These are phyloP conservation scores for Leccinum pachyderme DNA, from an alignment of 1,284 basidiomycete genomes.

Conservation along the genomic window DNA sequence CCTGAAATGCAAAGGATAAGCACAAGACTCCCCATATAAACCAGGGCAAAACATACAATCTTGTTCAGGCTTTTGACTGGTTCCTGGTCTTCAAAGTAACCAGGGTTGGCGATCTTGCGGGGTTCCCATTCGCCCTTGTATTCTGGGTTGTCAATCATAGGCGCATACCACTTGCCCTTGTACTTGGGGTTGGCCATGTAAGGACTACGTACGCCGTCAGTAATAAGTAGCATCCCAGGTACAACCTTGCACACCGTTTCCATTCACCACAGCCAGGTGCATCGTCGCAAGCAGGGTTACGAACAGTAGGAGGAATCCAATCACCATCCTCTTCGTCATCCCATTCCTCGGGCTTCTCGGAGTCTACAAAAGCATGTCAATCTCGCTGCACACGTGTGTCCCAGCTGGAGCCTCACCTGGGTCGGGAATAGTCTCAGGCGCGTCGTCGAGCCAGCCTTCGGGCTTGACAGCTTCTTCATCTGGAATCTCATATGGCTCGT, in stretches of 20 bases:
- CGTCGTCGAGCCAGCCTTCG: constrained; percentile 94
- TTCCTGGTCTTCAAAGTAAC: constrained; percentile 85
- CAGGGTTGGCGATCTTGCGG: constrained; percentile 89
- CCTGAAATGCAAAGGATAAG: constrained; percentile 40
- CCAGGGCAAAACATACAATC: constrained; percentile 53
- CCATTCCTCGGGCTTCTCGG: constrained; percentile 99
- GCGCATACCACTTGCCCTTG: constrained; percentile 96
- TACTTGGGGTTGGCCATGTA: constrained; percentile 88
- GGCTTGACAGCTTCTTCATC: constrained; percentile 90
- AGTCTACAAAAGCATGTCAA: constrained; percentile 46
- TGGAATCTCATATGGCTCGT: constrained; percentile 85
- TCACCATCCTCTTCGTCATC: constrained; percentile 99
- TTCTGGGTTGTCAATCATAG: constrained; percentile 92
- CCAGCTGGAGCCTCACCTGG: constrained; percentile 54
- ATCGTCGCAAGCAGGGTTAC: constrained; percentile 88
- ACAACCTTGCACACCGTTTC: constrained; percentile 54
- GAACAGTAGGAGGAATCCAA: constrained; percentile 88
- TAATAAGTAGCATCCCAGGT: background rate
- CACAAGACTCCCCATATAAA: background rate
- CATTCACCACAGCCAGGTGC: constrained; percentile 94
- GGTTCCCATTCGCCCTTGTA: constrained; percentile 98
- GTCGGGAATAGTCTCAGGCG: constrained; percentile 81
- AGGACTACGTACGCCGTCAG: constrained; percentile 48
- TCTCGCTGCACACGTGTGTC: background rate
- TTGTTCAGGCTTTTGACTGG: constrained; percentile 84